phyloP scores from a whole-genome alignment of 1,284 basidiomycete genomes.

The Cutaneotrichosporon spelunceum region DNA sequence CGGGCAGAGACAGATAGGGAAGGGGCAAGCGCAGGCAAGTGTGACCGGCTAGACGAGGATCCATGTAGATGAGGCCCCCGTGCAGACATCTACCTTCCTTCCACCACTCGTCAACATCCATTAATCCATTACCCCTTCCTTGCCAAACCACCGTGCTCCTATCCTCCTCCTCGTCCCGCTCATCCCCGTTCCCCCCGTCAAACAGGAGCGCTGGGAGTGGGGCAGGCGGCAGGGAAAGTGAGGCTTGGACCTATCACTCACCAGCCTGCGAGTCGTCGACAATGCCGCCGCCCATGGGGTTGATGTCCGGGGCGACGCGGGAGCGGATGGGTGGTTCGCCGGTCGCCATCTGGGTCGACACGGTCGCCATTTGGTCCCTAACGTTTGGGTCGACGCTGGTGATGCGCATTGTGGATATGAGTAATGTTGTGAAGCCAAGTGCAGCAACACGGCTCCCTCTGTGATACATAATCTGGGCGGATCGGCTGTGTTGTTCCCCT shows the following conservation, averaged over 20 bases:
- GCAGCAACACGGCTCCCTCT: neutral
- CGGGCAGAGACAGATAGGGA: no score
- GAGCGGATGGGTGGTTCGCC: constrained; percentile 12
- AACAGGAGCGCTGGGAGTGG: no score
- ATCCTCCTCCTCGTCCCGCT: no score
- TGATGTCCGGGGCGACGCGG: constrained; percentile 22
- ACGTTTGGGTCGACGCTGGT: neutral
- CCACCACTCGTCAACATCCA: no score
- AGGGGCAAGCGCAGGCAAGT: no score
- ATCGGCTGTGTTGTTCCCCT: no score
- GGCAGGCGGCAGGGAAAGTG: neutral
- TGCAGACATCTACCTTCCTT: no score
- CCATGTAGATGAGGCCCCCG: no score
- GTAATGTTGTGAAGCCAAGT: neutral
- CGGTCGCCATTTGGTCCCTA: neutral
- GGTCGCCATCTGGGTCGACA: neutral
- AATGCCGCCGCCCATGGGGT: constrained; percentile 22
- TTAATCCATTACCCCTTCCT: no score
- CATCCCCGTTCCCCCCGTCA: no score
- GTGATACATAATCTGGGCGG: neutral
- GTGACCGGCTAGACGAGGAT: no score
- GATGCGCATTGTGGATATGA: neutral
- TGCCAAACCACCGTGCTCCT: no score
- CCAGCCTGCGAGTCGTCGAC: constrained; percentile 18
- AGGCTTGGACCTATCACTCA: neutral